Evolutionary conservation across 495 filamentous ascomycete genomes (phyloP).

Genomic region (Astrothelium subdiscretum): DNA sequence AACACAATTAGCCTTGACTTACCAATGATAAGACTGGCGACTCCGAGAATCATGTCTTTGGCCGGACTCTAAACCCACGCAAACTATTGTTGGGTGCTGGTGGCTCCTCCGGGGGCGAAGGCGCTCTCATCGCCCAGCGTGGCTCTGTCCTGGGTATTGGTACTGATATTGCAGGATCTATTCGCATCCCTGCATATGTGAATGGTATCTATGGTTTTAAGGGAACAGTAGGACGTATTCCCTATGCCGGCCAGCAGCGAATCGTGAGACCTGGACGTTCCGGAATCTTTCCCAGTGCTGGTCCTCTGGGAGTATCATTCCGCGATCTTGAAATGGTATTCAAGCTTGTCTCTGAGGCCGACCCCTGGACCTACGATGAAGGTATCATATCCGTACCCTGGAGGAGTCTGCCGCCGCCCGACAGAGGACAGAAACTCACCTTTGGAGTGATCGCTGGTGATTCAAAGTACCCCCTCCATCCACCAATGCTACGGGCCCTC

Average conservation of each 20-base stretch:
- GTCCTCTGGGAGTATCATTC: slow-evolving; percentile 9
- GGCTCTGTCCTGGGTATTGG: slow-evolving; percentile 31
- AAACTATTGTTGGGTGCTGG: slow-evolving; percentile 49
- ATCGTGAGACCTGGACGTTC: slow-evolving; percentile 2
- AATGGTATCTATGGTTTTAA: slow-evolving; percentile 24
- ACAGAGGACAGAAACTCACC: not conserved
- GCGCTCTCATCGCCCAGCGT: slow-evolving; percentile 35
- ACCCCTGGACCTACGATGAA: slow-evolving; percentile 10
- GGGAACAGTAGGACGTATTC: slow-evolving; percentile 14
- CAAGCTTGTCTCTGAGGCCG: not conserved
- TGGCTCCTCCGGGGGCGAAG: slow-evolving; percentile 51
- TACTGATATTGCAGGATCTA: slow-evolving; percentile 26
- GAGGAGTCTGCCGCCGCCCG: not conserved
- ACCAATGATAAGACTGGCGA: slow-evolving; percentile 21
- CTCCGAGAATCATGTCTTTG: slow-evolving; percentile 22
- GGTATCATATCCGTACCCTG: slow-evolving; percentile 9
- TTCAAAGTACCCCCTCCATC: slow-evolving; percentile 22
- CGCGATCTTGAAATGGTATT: slow-evolving; percentile 13
- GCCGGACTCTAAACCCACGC: slow-evolving; percentile 10
- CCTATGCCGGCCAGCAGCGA: slow-evolving; percentile 7
- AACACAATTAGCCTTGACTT: not conserved
- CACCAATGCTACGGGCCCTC: slow-evolving; percentile 17
- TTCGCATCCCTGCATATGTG: slow-evolving; percentile 26
- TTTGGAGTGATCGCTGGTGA: slow-evolving; percentile 21
- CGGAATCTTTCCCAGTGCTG: slow-evolving; percentile 6